Base-by-base conservation (phyloP, 805 yeast genomes). In the Zygosaccharomyces bailii region DNA sequence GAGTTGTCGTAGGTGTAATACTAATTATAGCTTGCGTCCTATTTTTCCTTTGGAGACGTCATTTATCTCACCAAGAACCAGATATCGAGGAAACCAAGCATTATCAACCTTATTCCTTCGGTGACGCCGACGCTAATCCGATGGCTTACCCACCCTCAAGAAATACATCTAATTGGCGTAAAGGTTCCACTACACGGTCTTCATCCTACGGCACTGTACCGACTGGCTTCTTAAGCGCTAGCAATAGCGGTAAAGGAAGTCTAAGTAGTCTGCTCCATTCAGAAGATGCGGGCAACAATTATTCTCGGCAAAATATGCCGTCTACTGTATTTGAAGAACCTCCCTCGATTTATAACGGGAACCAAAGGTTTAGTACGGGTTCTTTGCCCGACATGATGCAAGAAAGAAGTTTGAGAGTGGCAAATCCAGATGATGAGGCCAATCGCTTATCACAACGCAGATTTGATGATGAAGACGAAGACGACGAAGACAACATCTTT, bases 301-400 rank as follows among this genome's bases (percentile, higher is more conserved):
- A 37, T 23, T 13, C n/a, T 21, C 31, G 37, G 13, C 51, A 44
- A 36, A 48, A 37, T 14, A 41, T 48, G 33, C 53, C 53, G 16
- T 50, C 53, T 7, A 48, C 51, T n/a, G 53, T 50, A 4, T 47
- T 47, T 34, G 53, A 50, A 29, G 53, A 50, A 25, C 53, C 53
- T 14, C 59, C 66, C 5, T 74, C 69, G 46, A 57, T 57, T 44
- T 59, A 55, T 31, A 53, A 49, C 24, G 81, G 80, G 13, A 69
- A 78, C 39, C 69, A 77, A 48, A 66, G 79, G 49, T 65, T 77
- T 49, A 74, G 80, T 54, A 71, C 75, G 48, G 80, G 80, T 17
- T 75, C 79, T 7, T 61, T 77, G 43, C 81, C 81, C 1, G 81
- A 77, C 54, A 54, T 55, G 43, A 49, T 50, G 46, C 49, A 54